Evolutionary conservation across 305 asterid genomes (phyloP).

Genomic region (Fraxinus greggii): DNA sequence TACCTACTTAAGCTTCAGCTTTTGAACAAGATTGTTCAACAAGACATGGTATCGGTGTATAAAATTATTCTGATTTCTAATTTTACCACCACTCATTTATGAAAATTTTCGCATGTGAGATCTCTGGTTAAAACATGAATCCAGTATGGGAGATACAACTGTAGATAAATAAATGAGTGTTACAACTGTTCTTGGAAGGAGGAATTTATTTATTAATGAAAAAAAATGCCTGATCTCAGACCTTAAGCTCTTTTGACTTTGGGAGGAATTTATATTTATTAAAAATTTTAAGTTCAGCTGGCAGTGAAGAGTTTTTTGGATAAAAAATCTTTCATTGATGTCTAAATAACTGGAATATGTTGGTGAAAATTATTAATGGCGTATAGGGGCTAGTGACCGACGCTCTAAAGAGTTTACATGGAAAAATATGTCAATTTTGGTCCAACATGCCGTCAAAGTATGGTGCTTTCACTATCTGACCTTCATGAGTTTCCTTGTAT

Average conservation of each 20-base stretch:
- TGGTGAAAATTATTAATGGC: neutral
- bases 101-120: neutral
- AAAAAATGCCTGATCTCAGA: neutral
- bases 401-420: neutral
- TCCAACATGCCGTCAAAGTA: neutral
- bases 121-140: neutral
- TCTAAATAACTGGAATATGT: neutral
- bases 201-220: neutral
- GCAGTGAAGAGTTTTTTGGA: neutral
- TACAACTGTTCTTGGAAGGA: neutral
- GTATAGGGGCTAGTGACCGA: neutral
- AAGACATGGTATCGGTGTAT: neutral
- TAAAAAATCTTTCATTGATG: neutral
- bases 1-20: neutral
- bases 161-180: neutral
- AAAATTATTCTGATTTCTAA: neutral
- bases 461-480: constrained; percentile 26
- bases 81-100: neutral
- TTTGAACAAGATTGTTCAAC: neutral
- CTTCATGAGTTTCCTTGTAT: constrained; percentile 30
- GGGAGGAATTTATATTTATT: neutral
- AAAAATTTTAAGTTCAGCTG: neutral
- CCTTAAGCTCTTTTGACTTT: neutral
- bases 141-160: neutral
- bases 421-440: neutral